phyloP scores from a whole-genome alignment of 805 yeast genomes.

The Yamadazyma olivae region DNA sequence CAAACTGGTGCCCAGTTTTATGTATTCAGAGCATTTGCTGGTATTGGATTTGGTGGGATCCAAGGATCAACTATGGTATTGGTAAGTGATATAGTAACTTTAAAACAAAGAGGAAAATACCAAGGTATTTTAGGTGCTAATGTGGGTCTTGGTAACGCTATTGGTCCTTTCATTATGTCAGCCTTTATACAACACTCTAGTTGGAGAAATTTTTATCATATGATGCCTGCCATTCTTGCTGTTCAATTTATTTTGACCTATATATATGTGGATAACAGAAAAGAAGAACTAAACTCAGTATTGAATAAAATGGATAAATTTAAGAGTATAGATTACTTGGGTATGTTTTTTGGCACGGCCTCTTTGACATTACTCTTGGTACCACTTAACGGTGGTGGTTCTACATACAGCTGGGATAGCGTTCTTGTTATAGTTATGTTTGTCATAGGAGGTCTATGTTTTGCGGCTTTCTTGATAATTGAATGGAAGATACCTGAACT shows the following conservation, averaged over 20 bases:
- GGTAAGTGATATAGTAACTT: slow-evolving; percentile 53
- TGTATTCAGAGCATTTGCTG: slow-evolving; percentile 52
- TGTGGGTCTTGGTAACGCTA: slow-evolving; percentile 47
- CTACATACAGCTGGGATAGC: slow-evolving; percentile 53
- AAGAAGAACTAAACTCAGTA: slow-evolving; percentile 18
- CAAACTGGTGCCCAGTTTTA: slow-evolving; percentile 45
- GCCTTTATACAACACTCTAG: slow-evolving; percentile 38
- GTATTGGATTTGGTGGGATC: slow-evolving; percentile 59
- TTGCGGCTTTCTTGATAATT: slow-evolving; percentile 42
- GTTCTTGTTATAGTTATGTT: slow-evolving; percentile 32
- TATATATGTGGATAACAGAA: slow-evolving; percentile 28
- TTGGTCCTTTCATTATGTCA: slow-evolving; percentile 56
- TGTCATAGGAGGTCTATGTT: slow-evolving; percentile 28
- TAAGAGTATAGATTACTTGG: slow-evolving; percentile 50
- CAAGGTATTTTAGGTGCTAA: slow-evolving; percentile 48
- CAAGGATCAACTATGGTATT: slow-evolving; percentile 49
- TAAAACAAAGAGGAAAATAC: slow-evolving; percentile 50
- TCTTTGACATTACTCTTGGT: slow-evolving; percentile 48
- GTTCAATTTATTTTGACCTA: slow-evolving; percentile 25
- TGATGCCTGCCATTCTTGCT: slow-evolving; percentile 41
- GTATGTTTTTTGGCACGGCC: slow-evolving; percentile 46
- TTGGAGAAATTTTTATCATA: slow-evolving; percentile 54
- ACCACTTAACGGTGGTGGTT: slow-evolving; percentile 62
- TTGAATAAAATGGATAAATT: slow-evolving; percentile 33
- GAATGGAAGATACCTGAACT: slow-evolving; percentile 48